Conservation (phyloP, 2,329 filamentous ascomycete genomes). For the Xylariaceae sp. region DNA sequence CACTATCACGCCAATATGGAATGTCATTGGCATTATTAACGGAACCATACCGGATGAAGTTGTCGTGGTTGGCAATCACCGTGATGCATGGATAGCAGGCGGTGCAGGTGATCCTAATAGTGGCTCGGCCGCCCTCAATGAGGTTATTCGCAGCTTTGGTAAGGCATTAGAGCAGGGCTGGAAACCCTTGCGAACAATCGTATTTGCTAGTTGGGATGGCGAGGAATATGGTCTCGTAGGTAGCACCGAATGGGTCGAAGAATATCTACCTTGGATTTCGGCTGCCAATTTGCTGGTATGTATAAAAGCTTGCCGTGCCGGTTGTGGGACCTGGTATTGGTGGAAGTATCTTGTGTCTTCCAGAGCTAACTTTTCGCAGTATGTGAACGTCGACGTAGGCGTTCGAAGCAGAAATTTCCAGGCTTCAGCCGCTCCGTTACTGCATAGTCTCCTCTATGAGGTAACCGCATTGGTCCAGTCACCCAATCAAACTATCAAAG, state of each 20-base stretch:
- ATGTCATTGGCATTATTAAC: constrained; percentile 91
- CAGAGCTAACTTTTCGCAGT: too few species aligned
- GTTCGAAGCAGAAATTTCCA: constrained; percentile 68
- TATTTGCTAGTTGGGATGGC: constrained; percentile 84
- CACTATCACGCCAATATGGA: constrained; percentile 81
- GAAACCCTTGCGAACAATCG: constrained; percentile 87
- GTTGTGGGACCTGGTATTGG: too few species aligned
- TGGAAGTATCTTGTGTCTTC: too few species aligned
- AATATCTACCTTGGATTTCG: constrained; percentile 81
- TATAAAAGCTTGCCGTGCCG: too few species aligned
- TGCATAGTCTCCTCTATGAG: constrained; percentile 75
- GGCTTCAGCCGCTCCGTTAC: constrained; percentile 72
- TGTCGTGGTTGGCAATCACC: constrained; percentile 88
- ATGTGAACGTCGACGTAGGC: constrained; percentile 85
- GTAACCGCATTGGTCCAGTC: constrained; percentile 68
- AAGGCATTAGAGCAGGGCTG: constrained; percentile 72
- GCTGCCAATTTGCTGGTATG: constrained; percentile 71
- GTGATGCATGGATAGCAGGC: constrained; percentile 87
- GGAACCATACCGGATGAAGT: constrained; percentile 85
- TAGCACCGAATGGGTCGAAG: constrained; percentile 92
- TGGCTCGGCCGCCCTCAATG: constrained; percentile 79
- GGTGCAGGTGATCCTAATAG: constrained; percentile 83
- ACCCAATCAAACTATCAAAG: constrained; percentile 75
- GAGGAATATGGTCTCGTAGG: constrained; percentile 88
- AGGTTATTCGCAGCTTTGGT: constrained; percentile 77